Evolutionary conservation across 345 rosid species (phyloP), one percentile per base, ranked within the genome.

Genomic region (Corymbia maculata): DNA sequence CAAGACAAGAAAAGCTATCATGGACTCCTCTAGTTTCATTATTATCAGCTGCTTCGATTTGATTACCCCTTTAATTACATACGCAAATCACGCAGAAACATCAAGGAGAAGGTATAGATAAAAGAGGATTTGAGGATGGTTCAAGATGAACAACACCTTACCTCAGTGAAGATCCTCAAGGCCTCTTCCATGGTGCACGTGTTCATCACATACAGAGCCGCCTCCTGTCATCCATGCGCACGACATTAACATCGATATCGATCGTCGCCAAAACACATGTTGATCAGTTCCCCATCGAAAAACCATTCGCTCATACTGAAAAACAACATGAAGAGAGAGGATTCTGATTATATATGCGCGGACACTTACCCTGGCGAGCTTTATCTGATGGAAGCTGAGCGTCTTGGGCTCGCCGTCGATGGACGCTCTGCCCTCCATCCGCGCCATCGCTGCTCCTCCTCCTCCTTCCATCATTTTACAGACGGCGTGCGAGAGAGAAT

Each of bases 321-420:
- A 32, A 70, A 19, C 26, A 36, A 42, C 47, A 36, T 17, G 47
- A 36, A 26, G 12, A 16, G 80, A 19, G 22, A 24, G 66, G 66
- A 9, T 59, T 59, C n/a, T 26, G 66, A 59, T 59, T 4, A 26
- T 26, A 28, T 4, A 26, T 5, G 66, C 6, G n/a, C 42, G 42
- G 42, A 59, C 6, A 45, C 91, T 15, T 90, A 92, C 95, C 90
- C 94, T 88, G 13, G 95, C 95, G 82, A 57, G 85, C 19, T 91
- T 91, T 36, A 94, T 90, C 88, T 94, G 93, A 89, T 89, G 86
- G 32, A 87, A 30, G 28, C 88, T 88, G 22, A 94, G 90, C 30
- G 95, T 93, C 80, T 90, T 91, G 15, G 95, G 94, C 93, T 94
- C 95, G 4, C 36, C 86, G 52, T 94, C 95, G 45, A 93, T 93